Base-by-base conservation (phyloP, 2,329 filamentous ascomycete genomes). In the Fusarium sulawesiense region DNA sequence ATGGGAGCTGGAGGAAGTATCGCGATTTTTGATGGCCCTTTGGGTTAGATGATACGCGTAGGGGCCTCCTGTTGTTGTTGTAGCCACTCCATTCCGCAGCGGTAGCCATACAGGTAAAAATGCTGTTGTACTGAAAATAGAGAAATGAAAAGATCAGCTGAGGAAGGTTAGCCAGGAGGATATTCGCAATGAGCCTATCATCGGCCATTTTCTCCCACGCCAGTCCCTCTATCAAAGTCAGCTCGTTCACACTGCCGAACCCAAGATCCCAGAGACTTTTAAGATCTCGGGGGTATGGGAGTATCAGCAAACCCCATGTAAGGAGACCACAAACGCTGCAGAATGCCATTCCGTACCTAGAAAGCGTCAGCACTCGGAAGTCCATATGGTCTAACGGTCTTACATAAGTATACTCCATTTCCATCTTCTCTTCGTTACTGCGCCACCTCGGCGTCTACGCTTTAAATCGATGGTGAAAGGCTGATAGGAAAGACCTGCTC, bases 231-330 rank as follows among this genome's bases (percentile, higher is more conserved):
- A 23, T 23, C 23, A 46, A 8, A 11, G 25, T 29, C 0, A 30
- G 5, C 12, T 47, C 13, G 45, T 20, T 47, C 4, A 6, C 18
- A 7, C 18, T 27, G 9, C 45, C 45, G 3, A 47, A 30, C 11
- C 25, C 45, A 10, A 47, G n/a, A 5, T 13, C 13, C 45, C 25
- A 47, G 7, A 47, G 45, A 6, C 5, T 47, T 3, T 11, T 20
- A 3, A 0, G 9, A n/a, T 37, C 34, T 2, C 3, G 1, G 2
- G 16, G 34, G 9, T 5, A 5, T n/a, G 32, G 4, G 2, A 34
- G 4, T 18, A 18, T 6, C 1, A 0, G 4, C 2, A 47, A 2
- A 7, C 45, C 12, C 12, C 18, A 47, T 4, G 0, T 0, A 4
- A 47, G 25, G 6, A 47, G 25, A 7, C 3, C 4, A 6, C 45